Base-by-base conservation (phyloP, 345 rosid species). In the Sonneratia caseolaris region DNA sequence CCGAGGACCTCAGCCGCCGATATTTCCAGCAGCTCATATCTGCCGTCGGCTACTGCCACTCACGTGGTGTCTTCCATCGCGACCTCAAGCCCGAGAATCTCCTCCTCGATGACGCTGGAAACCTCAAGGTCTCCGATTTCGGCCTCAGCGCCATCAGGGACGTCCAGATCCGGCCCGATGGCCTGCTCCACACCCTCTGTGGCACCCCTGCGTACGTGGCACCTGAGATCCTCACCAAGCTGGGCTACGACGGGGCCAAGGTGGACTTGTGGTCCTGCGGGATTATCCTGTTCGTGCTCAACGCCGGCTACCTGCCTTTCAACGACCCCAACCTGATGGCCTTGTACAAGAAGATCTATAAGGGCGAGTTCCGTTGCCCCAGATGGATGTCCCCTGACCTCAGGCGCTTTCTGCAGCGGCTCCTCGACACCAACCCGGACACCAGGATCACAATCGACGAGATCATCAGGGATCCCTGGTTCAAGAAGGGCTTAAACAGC, bases 131-230 rank as follows among this genome's bases (percentile, higher is more conserved):
- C 0, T 81, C 97, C 4, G 99, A 94, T 79, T 94, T 94, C 51
- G 99, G 99, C 5, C 84, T 94, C 10, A 86, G 92, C 48, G 99
- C 97, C 4, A 80, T 94, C 10, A 74, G 77, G 66, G 95, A 83
- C 45, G 45, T 5, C 67, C 97, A 91, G 90, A 82, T 88, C 81
- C 87, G 83, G 56, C 55, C 92, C 48, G 98, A 94, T 56, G 99
- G 97, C 0, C 75, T 95, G 1, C 56, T 95, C 42, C 99, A 95
- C 57, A 95, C 99, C 15, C 84, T 95, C 37, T 95, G 99, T 43
- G 98, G 99, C 9, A 92, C 98, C 11, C 99, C 97, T 3, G 97
- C 99, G 69, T 94, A 94, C 79, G 99, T 94, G 43, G 97, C 99
- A 15, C 99, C 97, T 57, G 99, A 94, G 96, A 85, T 94, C 73